A percentile compares a stretch with the other conserved stretches of the same genome.
These are phyloP conservation scores for Exophiala mesophila DNA, from an alignment of 2,329 filamentous ascomycete genomes.

Conservation along the genomic window DNA sequence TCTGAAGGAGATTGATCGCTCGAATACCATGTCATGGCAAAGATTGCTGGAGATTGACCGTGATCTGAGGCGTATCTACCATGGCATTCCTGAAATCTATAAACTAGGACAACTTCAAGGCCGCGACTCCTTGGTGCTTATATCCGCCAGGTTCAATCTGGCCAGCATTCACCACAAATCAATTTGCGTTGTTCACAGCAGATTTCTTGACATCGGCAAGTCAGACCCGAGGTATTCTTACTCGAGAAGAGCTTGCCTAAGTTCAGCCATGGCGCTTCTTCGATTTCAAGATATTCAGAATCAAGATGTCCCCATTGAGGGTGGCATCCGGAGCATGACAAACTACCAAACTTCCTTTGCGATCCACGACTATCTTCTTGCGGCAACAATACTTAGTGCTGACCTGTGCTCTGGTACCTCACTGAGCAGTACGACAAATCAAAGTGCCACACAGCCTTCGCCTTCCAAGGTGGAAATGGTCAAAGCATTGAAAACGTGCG, in stretches of 20 bases:
- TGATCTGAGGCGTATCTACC: constrained; percentile 50
- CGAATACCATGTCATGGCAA: constrained; percentile 49
- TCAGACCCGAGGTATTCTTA: constrained; percentile 76
- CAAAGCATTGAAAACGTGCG: constrained; percentile 63
- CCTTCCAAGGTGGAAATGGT: constrained; percentile 61
- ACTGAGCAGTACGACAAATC: constrained; percentile 23
- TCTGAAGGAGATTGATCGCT: constrained; percentile 37
- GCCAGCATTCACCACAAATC: constrained; percentile 84
- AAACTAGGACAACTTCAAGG: constrained; percentile 59
- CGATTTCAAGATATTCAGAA: constrained; percentile 70
- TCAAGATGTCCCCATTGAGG: constrained; percentile 65
- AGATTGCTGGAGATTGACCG: constrained; percentile 56
- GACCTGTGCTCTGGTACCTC: constrained; percentile 52
- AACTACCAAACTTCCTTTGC: constrained; percentile 76
- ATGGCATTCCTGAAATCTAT: constrained; percentile 72
- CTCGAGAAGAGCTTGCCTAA: constrained; percentile 76
- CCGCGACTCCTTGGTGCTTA: constrained; percentile 52
- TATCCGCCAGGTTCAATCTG: constrained; percentile 67
- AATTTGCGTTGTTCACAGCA: constrained; percentile 79
- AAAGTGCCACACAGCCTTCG: constrained; percentile 35
- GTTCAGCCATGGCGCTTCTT: constrained; percentile 76
- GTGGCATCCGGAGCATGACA: constrained; percentile 65
- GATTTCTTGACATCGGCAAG: constrained; percentile 72
- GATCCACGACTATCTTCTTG: constrained; percentile 77
- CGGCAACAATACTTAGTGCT: constrained; percentile 75